Base-by-base conservation (phyloP, 1,139 yeast species). In the Blastobotrys serpentis region DNA sequence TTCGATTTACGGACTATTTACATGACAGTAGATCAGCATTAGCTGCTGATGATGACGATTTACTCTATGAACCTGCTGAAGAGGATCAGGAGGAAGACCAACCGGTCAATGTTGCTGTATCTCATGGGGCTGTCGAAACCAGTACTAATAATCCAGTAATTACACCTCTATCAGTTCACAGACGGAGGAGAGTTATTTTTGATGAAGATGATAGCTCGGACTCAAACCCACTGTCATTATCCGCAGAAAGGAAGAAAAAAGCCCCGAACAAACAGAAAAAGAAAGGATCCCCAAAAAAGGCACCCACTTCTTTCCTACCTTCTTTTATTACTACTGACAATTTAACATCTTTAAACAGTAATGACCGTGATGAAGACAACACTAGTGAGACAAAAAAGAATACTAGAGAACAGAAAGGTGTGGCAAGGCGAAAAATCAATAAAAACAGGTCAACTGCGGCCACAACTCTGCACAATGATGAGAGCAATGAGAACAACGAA, bases 41-140 rank as follows among this genome's bases (percentile, higher is more conserved):
- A 4, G 23, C 26, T 4, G 36, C 33, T 2, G 37, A 41, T 14
- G 44, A 41, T 21, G 44, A 26, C 7, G 44, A 41, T 29, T 17
- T 43, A 2, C 42, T 41, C 16, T 43, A 25, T 22, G 46, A 43
- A 7, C 45, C 45, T 4, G 43, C 33, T n/a, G 43, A 44, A 39
- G 47, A 38, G 26, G 46, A 37, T 32, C 29, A 30, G 40, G 34
- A 33, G 11, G 18, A 33, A 14, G 19, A 42, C 10, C 23, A 32
- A 19, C 18, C 18, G 4, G 17, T 21, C 4, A 21, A 34, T 4
- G 21, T 10, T 10, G 11, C 10, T 11, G n/a, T n/a, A n/a, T n/a
- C n/a, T n/a, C n/a, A n/a, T n/a, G n/a, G 26, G 14, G 10, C 26
- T n/a, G 41, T 3, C 13, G 11, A 26, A 17, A 18, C n/a, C 10